A percentile compares a stretch with the other conserved stretches of the same genome.
Conservation (phyloP, 495 filamentous ascomycete species). For the Hyaloscypha bicolor region DNA sequence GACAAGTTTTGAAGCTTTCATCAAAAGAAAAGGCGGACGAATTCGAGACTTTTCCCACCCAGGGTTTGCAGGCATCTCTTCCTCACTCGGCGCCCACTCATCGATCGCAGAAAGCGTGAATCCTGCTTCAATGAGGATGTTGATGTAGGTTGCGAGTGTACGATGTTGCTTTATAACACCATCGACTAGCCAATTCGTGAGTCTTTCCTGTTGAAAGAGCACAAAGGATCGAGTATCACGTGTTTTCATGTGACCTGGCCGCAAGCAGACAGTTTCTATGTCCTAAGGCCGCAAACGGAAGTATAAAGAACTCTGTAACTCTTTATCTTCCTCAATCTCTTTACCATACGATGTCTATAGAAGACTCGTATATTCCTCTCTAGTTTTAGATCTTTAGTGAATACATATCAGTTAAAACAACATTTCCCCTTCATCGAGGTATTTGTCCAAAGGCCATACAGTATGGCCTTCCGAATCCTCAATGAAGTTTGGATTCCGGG, state of each 20-base stretch:
- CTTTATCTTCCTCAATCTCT: not conserved
- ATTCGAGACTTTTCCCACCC: constrained; percentile 26
- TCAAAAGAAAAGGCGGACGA: constrained; percentile 33
- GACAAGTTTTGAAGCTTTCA: constrained; percentile 26
- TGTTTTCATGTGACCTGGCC: too few relatives aligned
- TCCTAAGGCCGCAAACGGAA: too few relatives aligned
- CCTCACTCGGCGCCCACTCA: constrained; percentile 37
- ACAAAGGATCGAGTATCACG: too few relatives aligned
- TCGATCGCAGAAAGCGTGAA: constrained; percentile 39
- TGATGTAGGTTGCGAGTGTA: constrained; percentile 39
- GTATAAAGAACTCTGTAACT: not conserved
- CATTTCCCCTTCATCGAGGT: constrained; percentile 40
- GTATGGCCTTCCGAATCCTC: constrained; percentile 25
- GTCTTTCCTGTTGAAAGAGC: not conserved
- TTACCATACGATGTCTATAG: not conserved
- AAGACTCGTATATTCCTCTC: too few relatives aligned
- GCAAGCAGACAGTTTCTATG: too few relatives aligned
- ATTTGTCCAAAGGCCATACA: constrained; percentile 41
- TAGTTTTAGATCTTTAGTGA: too few relatives aligned
- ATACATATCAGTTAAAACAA: too few relatives aligned
- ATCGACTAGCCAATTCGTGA: constrained; percentile 35
- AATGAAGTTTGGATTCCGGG: constrained; percentile 31
- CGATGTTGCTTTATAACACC: constrained; percentile 42
- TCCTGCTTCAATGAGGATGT: constrained; percentile 35
- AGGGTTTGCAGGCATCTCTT: constrained; percentile 29